Percentiles rank a stretch among this genome's conserved stretches.
These are phyloP conservation scores for Saccharomycopsis fodiens DNA, from an alignment of 805 yeast species.

Conservation along the genomic window DNA sequence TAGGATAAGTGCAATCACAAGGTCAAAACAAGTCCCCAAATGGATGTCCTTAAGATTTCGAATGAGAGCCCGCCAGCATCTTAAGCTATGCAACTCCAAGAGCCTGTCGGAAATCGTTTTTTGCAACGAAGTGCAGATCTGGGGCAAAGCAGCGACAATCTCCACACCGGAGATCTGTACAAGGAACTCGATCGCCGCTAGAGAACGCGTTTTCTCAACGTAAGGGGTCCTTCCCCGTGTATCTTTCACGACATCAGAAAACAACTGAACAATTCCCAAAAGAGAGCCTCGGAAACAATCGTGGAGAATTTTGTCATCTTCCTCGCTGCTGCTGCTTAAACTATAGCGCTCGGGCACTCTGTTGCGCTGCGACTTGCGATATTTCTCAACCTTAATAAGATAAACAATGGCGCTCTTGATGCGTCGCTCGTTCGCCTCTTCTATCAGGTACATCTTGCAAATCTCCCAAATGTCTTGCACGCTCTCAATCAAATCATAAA, in stretches of 20 bases:
- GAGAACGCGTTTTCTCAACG: conserved; percentile 60
- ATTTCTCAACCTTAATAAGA: conserved; percentile 26
- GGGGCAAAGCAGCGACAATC: conserved; percentile 68
- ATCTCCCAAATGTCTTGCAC: conserved; percentile 34
- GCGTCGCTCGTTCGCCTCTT: conserved; percentile 25
- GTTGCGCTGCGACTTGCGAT: conserved; percentile 22
- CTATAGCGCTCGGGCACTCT: conserved; percentile 20
- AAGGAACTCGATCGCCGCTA: conserved; percentile 66
- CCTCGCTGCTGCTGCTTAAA: conserved; percentile 22
- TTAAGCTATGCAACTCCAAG: conserved; percentile 53
- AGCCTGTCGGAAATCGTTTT: conserved; percentile 60
- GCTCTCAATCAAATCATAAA: conserved; percentile 25
- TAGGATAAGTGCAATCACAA: conserved; percentile 62
- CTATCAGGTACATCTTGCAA: conserved; percentile 34
- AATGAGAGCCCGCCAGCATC: conserved; percentile 61
- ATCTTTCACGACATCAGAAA: conserved; percentile 74
- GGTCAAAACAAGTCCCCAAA: conserved; percentile 60
- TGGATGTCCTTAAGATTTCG: conserved; percentile 47
- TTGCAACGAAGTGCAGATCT: conserved; percentile 78
- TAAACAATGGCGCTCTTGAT: conserved; percentile 38
- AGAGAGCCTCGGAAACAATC: conserved; percentile 49
- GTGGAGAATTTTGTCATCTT: conserved; percentile 29
- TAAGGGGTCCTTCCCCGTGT: conserved; percentile 64
- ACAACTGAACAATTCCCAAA: conserved; percentile 67
- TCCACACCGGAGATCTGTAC: conserved; percentile 46